Evolutionary conservation across 176 grass and related monocot genomes (phyloP).

Genomic region (Sorghum bicolor): Sorghum_bicolor_NCBIv3 NC_012872.2:66717001-66717500

Average conservation of each 20-base stretch:
- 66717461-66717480: not conserved
- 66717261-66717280: not conserved
- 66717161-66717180: not conserved
- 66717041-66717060: not conserved
- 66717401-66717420: not conserved
- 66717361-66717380: not conserved
- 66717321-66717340: not conserved
- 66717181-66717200: not conserved
- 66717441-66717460: not conserved
- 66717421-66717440: not conserved
- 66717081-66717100: not conserved
- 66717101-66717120: not conserved
- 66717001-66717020: not conserved
- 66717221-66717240: not conserved
- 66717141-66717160: not conserved
- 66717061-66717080: not conserved
- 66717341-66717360: not conserved
- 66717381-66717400: not conserved
- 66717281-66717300: not conserved
- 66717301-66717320: not conserved
- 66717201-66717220: not conserved
- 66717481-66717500: not conserved
- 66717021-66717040: not conserved
- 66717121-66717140: not conserved
- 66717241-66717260: not conserved